Conservation (phyloP, 106 monocot species). For the Ottelia alismoides region DNA sequence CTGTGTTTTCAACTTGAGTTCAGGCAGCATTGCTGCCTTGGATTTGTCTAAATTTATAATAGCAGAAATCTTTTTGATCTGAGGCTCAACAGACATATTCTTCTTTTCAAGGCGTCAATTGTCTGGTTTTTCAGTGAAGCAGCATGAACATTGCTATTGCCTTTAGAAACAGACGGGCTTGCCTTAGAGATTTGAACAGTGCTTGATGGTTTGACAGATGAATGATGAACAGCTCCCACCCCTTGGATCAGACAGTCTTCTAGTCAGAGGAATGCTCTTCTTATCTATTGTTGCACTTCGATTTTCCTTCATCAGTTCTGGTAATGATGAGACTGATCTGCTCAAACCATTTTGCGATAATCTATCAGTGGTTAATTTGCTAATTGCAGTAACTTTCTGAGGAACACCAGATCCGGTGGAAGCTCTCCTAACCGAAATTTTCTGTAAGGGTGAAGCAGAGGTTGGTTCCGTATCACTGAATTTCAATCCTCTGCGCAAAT, state of each 20-base stretch:
- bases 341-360: constrained; percentile 15
- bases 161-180: no score
- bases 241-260: constrained; percentile 59
- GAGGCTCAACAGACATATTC: constrained; percentile 26
- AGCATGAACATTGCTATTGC: no score
- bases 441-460: constrained; percentile 41
- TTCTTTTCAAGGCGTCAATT: no score
- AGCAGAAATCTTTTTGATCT: constrained; percentile 42
- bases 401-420: constrained; percentile 21
- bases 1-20: constrained; percentile 36
- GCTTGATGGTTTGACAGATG: constrained; percentile 16
- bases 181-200: constrained; percentile 17
- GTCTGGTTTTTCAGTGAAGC: no score
- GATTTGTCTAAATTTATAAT: constrained; percentile 58
- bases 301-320: constrained; percentile 41
- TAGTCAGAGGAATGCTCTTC: constrained; percentile 30
- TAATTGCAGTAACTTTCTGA: constrained; percentile 19
- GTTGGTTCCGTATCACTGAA: constrained; percentile 48
- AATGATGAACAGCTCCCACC: constrained; percentile 6
- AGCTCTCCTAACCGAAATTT: constrained; percentile 19
- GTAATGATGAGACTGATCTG: constrained; percentile 31
- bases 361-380: constrained; percentile 13
- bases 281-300: constrained; percentile 1
- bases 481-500: constrained; percentile 51
- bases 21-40: constrained; percentile 60